Percentiles rank a stretch among this genome's conserved stretches.
These are phyloP conservation scores for Phytophthora parvispora DNA, from an alignment of 352 stramenopile species.

Conservation along the genomic window DNA sequence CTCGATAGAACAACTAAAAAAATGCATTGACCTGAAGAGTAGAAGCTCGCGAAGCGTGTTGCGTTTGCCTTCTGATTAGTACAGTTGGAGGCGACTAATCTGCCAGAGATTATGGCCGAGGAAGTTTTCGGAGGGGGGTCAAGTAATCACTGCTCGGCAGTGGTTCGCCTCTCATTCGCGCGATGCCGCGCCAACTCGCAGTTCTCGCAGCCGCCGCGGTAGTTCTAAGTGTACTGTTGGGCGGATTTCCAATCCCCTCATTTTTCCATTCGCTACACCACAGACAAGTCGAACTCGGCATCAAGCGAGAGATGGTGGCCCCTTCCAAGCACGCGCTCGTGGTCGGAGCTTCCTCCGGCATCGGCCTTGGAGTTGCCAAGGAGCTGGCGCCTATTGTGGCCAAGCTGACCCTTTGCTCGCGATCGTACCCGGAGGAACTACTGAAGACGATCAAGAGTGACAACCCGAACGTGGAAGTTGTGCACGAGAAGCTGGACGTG, in stretches of 20 bases:
- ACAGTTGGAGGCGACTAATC: not conserved
- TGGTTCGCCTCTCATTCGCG: not conserved
- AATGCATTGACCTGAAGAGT: no score
- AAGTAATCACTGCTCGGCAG: not conserved
- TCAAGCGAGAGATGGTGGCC: conserved; percentile 25
- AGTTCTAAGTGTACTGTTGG: conserved; percentile 8
- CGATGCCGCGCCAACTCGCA: not conserved
- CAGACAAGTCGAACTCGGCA: conserved; percentile 19
- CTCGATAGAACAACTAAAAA: no score
- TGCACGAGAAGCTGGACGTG: conserved; percentile 25
- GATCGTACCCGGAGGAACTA: conserved; percentile 14
- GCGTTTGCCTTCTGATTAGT: not conserved
- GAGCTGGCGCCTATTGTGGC: conserved; percentile 25
- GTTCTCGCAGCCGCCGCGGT: no score
- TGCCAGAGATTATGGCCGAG: not conserved
- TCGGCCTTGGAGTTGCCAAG: conserved; percentile 24
- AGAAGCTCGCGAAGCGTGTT: no score
- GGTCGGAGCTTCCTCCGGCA: conserved; percentile 32
- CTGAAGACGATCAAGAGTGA: conserved; percentile 9
- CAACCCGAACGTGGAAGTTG: conserved; percentile 22
- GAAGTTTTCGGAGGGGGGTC: not conserved
- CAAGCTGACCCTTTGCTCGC: conserved; percentile 27
- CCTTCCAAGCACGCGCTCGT: conserved; percentile 31
- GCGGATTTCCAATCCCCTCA: conserved; percentile 3
- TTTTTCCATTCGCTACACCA: conserved; percentile 1